These are phyloP conservation scores for Fusarium coffeatum DNA, from an alignment of 2,329 filamentous ascomycete genomes.

Conservation along the genomic window DNA sequence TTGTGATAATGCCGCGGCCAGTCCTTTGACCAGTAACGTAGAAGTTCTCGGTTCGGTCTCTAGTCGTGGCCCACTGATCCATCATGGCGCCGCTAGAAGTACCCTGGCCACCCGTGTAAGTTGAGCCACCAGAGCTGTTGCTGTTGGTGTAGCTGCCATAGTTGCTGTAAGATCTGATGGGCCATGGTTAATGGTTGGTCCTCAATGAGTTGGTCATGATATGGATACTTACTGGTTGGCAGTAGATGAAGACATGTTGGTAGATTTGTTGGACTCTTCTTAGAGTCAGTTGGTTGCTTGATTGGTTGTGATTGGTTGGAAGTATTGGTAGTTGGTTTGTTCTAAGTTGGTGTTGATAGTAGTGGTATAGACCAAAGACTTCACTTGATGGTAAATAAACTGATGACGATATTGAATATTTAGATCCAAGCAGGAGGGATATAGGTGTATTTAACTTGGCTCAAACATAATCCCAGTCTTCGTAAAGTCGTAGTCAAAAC, in stretches of 20 bases:
- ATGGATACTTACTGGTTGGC: conserved; percentile 23
- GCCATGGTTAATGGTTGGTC: background rate
- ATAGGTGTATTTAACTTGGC: background rate
- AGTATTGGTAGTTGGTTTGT: background rate
- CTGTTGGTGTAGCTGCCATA: background rate
- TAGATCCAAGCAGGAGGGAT: background rate
- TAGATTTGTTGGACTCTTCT: background rate
- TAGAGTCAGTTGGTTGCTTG: background rate
- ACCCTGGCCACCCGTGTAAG: conserved; percentile 29
- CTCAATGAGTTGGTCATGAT: background rate
- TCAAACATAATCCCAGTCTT: background rate
- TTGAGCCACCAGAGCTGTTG: conserved; percentile 19
- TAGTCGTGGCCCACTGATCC: conserved; percentile 17
- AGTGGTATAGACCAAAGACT: background rate
- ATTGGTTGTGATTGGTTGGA: conserved; percentile 4
- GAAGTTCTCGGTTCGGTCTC: conserved; percentile 29
- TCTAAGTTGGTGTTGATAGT: background rate
- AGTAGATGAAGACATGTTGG: conserved; percentile 26
- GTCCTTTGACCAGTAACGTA: conserved; percentile 25
- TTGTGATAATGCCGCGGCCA: conserved; percentile 12
- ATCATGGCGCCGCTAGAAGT: conserved; percentile 17
- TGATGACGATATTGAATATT: conserved; percentile 1
- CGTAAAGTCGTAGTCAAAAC: conserved; percentile 21
- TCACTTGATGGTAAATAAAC: background rate
- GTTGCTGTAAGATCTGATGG: conserved; percentile 15